Percentiles rank a stretch among this genome's conserved stretches.
phyloP scores from a whole-genome alignment of 306 rosid genomes.

The Fragaria nilgerrensis region DNA sequence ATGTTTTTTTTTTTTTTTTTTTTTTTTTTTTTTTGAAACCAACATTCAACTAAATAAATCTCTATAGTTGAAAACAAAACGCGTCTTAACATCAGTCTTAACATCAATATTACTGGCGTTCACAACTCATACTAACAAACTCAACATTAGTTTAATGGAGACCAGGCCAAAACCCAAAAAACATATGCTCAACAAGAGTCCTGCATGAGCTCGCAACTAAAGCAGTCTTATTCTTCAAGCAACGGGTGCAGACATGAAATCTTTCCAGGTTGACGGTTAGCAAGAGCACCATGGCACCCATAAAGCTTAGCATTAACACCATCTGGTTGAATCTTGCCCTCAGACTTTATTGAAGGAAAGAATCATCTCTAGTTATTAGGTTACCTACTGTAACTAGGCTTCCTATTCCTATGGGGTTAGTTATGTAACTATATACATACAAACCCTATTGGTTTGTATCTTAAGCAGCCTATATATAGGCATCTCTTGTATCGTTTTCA shows the following conservation, averaged over 20 bases:
- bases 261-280: slow-evolving; percentile 57
- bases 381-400: no score
- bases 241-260: slow-evolving; percentile 29
- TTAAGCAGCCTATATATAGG: no score
- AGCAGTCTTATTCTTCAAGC: slow-evolving; percentile 26
- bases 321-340: slow-evolving; percentile 49
- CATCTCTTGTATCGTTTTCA: no score
- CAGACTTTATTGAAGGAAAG: slow-evolving; percentile 32
- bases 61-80: background rate
- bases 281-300: slow-evolving; percentile 74
- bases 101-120: background rate
- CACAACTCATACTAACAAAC: background rate
- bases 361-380: no score
- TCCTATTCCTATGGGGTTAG: no score
- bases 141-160: background rate
- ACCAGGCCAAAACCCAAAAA: background rate
- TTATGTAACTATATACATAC: no score
- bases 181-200: background rate
- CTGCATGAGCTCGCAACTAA: background rate
- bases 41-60: background rate
- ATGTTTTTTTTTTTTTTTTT: no score
- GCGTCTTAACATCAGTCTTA: no score
- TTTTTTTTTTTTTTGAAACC: no score
- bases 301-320: slow-evolving; percentile 89
- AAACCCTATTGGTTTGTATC: no score